Percentiles rank a stretch among this genome's conserved stretches.
These are phyloP conservation scores for maize (Zea mays) DNA, from an alignment of 176 grass and related monocot genomes.

Conservation along the genomic window DNA sequence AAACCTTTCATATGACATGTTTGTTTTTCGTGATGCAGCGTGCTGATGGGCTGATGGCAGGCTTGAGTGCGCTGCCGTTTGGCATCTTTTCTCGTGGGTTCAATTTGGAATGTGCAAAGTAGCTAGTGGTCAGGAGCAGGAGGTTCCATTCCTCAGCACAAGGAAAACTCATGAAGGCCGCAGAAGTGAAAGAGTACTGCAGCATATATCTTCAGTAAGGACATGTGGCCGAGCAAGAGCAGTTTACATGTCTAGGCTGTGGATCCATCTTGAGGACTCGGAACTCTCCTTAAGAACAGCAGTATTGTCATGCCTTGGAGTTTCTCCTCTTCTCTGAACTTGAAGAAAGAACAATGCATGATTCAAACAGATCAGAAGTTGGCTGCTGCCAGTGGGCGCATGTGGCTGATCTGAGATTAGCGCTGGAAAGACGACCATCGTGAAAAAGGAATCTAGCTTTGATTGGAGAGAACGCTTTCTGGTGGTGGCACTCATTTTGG, in stretches of 20 bases:
- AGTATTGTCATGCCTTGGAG: neutral
- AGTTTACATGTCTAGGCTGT: neutral
- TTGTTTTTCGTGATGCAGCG: neutral
- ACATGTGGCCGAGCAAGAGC: neutral
- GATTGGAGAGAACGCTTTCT: slow-evolving; percentile 41
- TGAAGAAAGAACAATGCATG: slow-evolving; percentile 7
- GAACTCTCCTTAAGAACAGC: slow-evolving; percentile 2
- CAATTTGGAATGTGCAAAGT: neutral
- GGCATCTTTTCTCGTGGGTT: slow-evolving; percentile 42
- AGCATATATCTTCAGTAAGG: neutral
- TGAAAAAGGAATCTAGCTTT: slow-evolving; percentile 51
- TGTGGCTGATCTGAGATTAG: slow-evolving; percentile 14
- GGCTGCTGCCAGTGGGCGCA: slow-evolving; percentile 20
- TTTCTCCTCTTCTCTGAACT: neutral
- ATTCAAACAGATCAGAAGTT: slow-evolving; percentile 23
- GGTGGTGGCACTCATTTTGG: slow-evolving; percentile 32
- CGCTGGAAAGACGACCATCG: slow-evolving; percentile 14
- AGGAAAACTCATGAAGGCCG: neutral
- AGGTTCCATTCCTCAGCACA: slow-evolving; percentile 25
- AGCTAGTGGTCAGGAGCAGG: neutral
- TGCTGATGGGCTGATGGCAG: neutral
- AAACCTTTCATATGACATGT: slow-evolving; percentile 8
- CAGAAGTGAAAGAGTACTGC: slow-evolving; percentile 4
- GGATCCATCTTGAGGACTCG: neutral
- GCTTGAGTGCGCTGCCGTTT: neutral